Percentiles rank a stretch among this genome's conserved stretches.
These are phyloP conservation scores for Avena sativa DNA, from an alignment of 176 grass and related monocot genomes.

Conservation along the genomic window DNA sequence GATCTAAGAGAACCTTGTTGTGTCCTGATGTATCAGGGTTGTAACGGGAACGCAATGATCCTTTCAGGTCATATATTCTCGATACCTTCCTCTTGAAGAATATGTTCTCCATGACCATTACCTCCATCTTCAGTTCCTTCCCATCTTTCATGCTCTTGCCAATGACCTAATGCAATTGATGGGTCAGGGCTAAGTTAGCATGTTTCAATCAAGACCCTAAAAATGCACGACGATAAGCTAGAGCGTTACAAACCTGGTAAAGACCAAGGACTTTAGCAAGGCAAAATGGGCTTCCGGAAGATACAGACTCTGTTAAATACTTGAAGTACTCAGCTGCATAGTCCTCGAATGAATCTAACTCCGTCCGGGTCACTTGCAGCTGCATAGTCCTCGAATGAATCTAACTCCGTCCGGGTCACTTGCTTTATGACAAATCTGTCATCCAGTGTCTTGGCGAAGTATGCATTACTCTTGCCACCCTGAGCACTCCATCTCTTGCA, in stretches of 20 bases:
- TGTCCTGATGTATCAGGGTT: slow-evolving; percentile 85
- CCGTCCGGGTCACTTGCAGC: slow-evolving; percentile 76
- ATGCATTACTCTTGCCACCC: slow-evolving; percentile 98
- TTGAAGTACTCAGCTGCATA: slow-evolving; percentile 84
- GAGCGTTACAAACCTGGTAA: slow-evolving; percentile 76
- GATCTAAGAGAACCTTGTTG: slow-evolving; percentile 93
- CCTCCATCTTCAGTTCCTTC: slow-evolving; percentile 83
- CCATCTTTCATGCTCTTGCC: slow-evolving; percentile 85
- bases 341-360: slow-evolving; percentile 97
- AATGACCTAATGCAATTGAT: slow-evolving; percentile 59
- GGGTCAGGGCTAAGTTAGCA: neutral
- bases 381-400: slow-evolving; percentile 94
- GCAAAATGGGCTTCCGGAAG: slow-evolving; percentile 77
- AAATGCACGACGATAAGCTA: slow-evolving; percentile 31
- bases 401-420: slow-evolving; percentile 84
- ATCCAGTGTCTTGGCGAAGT: slow-evolving; percentile 96
- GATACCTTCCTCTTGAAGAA: slow-evolving; percentile 87
- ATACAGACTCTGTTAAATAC: slow-evolving; percentile 69
- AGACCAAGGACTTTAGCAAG: slow-evolving; percentile 96
- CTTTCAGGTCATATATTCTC: slow-evolving; percentile 97
- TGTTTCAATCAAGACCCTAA: slow-evolving; percentile 12
- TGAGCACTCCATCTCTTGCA: slow-evolving; percentile 96
- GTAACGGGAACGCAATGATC: slow-evolving; percentile 89
- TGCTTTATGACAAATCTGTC: slow-evolving; percentile 98
- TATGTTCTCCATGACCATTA: slow-evolving; percentile 99